Evolutionary conservation across 2,329 filamentous ascomycete genomes (phyloP).

Genomic region (Ophiosphaerella herpotricha): DNA sequence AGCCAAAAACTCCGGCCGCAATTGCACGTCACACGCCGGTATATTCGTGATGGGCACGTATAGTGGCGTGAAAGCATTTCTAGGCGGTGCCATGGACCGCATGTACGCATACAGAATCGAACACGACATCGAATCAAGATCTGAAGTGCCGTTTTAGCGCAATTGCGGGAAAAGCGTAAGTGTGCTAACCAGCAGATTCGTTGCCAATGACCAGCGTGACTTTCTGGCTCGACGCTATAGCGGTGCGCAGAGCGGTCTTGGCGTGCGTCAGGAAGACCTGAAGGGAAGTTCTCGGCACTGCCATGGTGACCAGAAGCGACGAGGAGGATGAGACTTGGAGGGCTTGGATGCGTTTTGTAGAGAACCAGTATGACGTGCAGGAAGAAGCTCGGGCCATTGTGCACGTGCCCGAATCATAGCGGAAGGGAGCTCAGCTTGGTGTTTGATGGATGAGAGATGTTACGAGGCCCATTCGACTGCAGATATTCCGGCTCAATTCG

Average conservation of each 20-base stretch:
- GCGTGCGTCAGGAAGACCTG: conserved; percentile 53
- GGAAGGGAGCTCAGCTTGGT: no score
- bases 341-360: not conserved
- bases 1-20: conserved; percentile 74
- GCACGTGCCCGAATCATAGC: no score
- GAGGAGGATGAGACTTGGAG: conserved; percentile 4
- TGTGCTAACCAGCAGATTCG: conserved; percentile 54
- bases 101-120: conserved; percentile 76
- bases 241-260: conserved; percentile 48
- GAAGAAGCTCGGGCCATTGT: no score
- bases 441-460: no score
- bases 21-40: conserved; percentile 65
- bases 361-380: no score
- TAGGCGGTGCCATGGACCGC: conserved; percentile 61
- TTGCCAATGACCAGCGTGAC: conserved; percentile 59
- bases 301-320: conserved; percentile 37
- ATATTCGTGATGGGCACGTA: conserved; percentile 78
- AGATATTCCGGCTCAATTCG: no score
- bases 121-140: conserved; percentile 80
- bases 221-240: conserved; percentile 46
- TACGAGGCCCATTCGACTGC: no score
- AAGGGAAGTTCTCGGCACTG: conserved; percentile 52
- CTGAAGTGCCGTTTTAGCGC: conserved; percentile 49
- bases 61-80: conserved; percentile 53
- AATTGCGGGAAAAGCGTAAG: not conserved